These are phyloP conservation scores for Laburnicola sp. DNA, from an alignment of 2,329 filamentous ascomycete genomes.

Conservation along the genomic window DNA sequence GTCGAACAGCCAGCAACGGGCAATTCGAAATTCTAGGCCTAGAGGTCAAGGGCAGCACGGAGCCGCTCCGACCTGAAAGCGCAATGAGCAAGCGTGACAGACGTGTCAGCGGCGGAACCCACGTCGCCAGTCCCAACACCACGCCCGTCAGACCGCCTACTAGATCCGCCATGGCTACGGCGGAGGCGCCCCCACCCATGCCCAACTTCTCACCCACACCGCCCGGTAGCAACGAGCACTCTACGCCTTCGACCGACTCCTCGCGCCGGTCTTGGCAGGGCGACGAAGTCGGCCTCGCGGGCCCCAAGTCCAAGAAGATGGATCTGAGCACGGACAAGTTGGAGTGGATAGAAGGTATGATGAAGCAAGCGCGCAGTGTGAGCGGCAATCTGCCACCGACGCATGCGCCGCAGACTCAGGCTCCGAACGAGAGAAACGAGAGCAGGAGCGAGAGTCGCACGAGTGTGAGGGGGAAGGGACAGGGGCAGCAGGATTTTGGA, in stretches of 20 bases:
- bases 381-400: slow-evolving; percentile 57
- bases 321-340: slow-evolving; percentile 71
- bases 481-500: slow-evolving; percentile 56
- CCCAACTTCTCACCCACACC: slow-evolving; percentile 31
- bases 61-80: slow-evolving; percentile 37
- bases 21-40: slow-evolving; percentile 60
- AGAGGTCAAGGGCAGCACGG: slow-evolving; percentile 32
- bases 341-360: slow-evolving; percentile 81
- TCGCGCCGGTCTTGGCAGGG: slow-evolving; percentile 43
- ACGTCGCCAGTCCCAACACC: slow-evolving; percentile 26
- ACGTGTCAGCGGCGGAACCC: slow-evolving; percentile 27
- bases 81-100: slow-evolving; percentile 32
- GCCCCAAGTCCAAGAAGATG: slow-evolving; percentile 66
- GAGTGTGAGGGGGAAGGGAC: slow-evolving; percentile 27
- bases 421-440: slow-evolving; percentile 22
- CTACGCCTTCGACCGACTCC: slow-evolving; percentile 31
- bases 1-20: slow-evolving; percentile 62
- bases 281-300: slow-evolving; percentile 66
- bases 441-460: slow-evolving; percentile 26
- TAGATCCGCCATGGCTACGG: slow-evolving; percentile 17
- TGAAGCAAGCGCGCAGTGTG: slow-evolving; percentile 74
- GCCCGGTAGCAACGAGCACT: slow-evolving; percentile 29
- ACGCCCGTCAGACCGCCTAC: slow-evolving; percentile 33
- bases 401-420: slow-evolving; percentile 19
- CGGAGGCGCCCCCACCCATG: slow-evolving; percentile 30